A percentile compares a stretch with the other conserved stretches of the same genome.
phyloP scores from a whole-genome alignment of 805 yeast genomes.

The Peterozyma xylosa region DNA sequence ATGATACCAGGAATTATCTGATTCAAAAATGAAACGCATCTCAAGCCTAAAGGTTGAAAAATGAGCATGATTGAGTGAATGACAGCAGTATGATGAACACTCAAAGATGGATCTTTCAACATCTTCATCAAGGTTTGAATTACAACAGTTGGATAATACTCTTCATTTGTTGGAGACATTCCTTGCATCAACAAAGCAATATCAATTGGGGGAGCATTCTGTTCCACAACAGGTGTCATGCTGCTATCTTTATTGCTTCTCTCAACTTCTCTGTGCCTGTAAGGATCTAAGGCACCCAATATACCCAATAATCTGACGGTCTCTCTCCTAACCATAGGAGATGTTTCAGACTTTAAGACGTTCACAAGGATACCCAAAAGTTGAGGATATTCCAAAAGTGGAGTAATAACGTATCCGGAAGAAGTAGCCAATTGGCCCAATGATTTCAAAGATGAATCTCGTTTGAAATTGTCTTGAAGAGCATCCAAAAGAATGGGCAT shows the following conservation, averaged over 20 bases:
- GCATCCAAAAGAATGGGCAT: slow-evolving; percentile 88
- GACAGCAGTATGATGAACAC: slow-evolving; percentile 82
- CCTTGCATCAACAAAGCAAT: slow-evolving; percentile 88
- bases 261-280: slow-evolving; percentile 88
- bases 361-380: slow-evolving; percentile 73
- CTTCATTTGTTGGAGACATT: slow-evolving; percentile 86
- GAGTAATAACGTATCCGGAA: slow-evolving; percentile 93
- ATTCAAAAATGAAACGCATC: slow-evolving; percentile 84
- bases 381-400: slow-evolving; percentile 86
- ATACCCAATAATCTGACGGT: slow-evolving; percentile 87
- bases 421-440: slow-evolving; percentile 85
- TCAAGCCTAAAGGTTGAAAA: slow-evolving; percentile 79
- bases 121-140: slow-evolving; percentile 79
- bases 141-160: slow-evolving; percentile 93
- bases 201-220: slow-evolving; percentile 85
- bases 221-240: slow-evolving; percentile 43
- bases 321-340: slow-evolving; percentile 72
- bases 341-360: slow-evolving; percentile 73
- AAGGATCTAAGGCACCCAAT: slow-evolving; percentile 94
- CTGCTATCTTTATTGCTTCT: slow-evolving; percentile 30
- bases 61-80: slow-evolving; percentile 92
- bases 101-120: slow-evolving; percentile 75
- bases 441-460: slow-evolving; percentile 85
- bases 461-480: slow-evolving; percentile 76
- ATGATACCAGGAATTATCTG: slow-evolving; percentile 86